Conservation (phyloP, 306 rosid species). For the Herpetospermum pedunculosum region DNA sequence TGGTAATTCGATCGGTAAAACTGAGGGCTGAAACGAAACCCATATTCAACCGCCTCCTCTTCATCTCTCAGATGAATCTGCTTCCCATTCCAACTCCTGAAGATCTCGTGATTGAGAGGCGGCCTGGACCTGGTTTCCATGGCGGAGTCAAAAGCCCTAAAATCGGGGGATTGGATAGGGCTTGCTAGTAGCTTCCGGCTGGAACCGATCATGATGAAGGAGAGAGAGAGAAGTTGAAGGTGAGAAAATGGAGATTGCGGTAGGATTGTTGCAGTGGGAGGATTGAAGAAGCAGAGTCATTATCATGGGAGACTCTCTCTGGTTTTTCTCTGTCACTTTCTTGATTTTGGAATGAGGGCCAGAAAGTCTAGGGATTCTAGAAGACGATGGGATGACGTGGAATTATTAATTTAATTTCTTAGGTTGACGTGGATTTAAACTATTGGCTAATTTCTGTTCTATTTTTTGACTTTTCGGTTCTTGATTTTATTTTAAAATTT, state of each 20-base stretch:
- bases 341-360: background rate
- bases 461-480: background rate
- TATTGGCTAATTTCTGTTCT: background rate
- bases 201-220: background rate
- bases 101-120: background rate
- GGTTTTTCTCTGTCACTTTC: background rate
- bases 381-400: background rate
- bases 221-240: background rate
- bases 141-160: background rate
- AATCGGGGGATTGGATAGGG: background rate
- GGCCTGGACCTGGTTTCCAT: background rate
- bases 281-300: conserved; percentile 1
- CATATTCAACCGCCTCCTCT: background rate
- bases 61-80: background rate
- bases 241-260: background rate
- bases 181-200: background rate
- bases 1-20: conserved; percentile 21
- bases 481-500: background rate
- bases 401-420: background rate
- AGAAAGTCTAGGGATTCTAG: conserved; percentile 3
- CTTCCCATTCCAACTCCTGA: conserved; percentile 5
- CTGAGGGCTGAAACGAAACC: conserved; percentile 19
- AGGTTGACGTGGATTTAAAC: background rate
- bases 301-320: background rate
- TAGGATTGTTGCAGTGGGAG: background rate